Evolutionary conservation across 2,329 filamentous ascomycete species (phyloP).

Genomic region (Ceratocystiopsis brevicomis): DNA sequence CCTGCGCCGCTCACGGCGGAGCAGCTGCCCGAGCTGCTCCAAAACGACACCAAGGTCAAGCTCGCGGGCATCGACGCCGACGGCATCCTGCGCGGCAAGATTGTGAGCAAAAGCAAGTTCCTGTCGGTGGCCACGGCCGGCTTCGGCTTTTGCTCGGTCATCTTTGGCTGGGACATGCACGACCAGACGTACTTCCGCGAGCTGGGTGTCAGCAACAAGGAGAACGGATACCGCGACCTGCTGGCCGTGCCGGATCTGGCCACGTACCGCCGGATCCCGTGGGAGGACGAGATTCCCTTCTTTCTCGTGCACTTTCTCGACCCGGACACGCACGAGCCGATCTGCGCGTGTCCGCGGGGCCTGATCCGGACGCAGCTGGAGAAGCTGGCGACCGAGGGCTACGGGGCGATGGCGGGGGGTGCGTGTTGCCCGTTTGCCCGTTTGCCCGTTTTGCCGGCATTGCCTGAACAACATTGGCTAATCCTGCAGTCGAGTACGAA

Average conservation of each 20-base stretch:
- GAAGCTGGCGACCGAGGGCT: constrained; percentile 49
- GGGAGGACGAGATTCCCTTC: constrained; percentile 74
- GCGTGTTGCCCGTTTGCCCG: not conserved
- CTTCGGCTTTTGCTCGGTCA: constrained; percentile 85
- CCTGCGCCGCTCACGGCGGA: constrained; percentile 33
- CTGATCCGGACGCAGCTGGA: constrained; percentile 49
- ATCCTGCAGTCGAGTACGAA: constrained; percentile 62
- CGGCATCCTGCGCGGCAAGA: constrained; percentile 70
- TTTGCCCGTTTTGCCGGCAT: too few species aligned
- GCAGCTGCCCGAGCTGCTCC: constrained; percentile 46
- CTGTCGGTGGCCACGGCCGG: constrained; percentile 61
- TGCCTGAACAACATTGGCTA: not conserved
- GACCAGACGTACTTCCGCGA: constrained; percentile 77
- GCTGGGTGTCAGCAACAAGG: constrained; percentile 70
- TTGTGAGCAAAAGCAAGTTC: constrained; percentile 87
- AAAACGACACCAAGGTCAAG: constrained; percentile 62
- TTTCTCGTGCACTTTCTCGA: constrained; percentile 73
- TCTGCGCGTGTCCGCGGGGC: constrained; percentile 64
- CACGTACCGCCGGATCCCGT: constrained; percentile 69
- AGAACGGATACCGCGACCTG: constrained; percentile 76
- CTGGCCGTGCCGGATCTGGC: constrained; percentile 63
- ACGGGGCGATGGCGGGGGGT: constrained; percentile 81
- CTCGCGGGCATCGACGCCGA: constrained; percentile 77
- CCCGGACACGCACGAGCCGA: constrained; percentile 51
- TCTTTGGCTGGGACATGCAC: constrained; percentile 97